A percentile compares a stretch with the other conserved stretches of the same genome.
These are phyloP conservation scores for Beverwykella pulmonaria DNA, from an alignment of 495 filamentous ascomycete genomes.

Conservation along the genomic window DNA sequence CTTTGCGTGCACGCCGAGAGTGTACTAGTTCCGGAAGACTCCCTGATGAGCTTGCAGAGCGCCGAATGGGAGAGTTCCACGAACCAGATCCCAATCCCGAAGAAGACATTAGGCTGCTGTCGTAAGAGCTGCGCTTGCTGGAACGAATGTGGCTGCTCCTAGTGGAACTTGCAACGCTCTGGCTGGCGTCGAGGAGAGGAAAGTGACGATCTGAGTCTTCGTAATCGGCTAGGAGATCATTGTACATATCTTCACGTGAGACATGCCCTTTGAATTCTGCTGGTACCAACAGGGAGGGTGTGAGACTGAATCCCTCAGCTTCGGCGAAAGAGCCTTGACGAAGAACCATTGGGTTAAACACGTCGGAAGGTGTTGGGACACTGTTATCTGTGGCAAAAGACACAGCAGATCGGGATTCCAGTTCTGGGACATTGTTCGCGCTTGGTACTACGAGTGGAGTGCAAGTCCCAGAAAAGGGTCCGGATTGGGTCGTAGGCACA, in stretches of 20 bases:
- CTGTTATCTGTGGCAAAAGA: constrained; percentile 29
- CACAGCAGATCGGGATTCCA: constrained; percentile 31
- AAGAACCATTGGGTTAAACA: constrained; percentile 9
- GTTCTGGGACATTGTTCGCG: constrained; percentile 29
- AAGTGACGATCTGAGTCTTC: constrained; percentile 52
- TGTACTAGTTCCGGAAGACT: constrained; percentile 61
- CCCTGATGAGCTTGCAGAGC: constrained; percentile 58
- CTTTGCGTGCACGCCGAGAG: constrained; percentile 40
- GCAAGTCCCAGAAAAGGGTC: constrained; percentile 20
- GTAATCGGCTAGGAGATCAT: constrained; percentile 54
- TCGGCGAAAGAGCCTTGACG: not conserved
- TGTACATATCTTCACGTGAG: constrained; percentile 52
- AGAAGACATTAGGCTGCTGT: constrained; percentile 56
- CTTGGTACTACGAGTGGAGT: constrained; percentile 35
- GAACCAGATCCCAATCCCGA: constrained; percentile 27
- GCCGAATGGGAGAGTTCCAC: constrained; percentile 54
- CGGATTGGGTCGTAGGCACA: constrained; percentile 1
- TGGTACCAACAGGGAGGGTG: constrained; percentile 32
- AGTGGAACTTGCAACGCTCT: constrained; percentile 47
- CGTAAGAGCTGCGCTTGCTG: constrained; percentile 62
- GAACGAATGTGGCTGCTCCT: constrained; percentile 59
- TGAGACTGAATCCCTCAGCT: constrained; percentile 42
- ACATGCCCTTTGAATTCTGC: constrained; percentile 41
- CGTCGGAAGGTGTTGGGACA: constrained; percentile 30
- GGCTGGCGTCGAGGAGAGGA: constrained; percentile 46